Conservation (phyloP, 345 rosid genomes). For the Nasturtium officinale region DNA sequence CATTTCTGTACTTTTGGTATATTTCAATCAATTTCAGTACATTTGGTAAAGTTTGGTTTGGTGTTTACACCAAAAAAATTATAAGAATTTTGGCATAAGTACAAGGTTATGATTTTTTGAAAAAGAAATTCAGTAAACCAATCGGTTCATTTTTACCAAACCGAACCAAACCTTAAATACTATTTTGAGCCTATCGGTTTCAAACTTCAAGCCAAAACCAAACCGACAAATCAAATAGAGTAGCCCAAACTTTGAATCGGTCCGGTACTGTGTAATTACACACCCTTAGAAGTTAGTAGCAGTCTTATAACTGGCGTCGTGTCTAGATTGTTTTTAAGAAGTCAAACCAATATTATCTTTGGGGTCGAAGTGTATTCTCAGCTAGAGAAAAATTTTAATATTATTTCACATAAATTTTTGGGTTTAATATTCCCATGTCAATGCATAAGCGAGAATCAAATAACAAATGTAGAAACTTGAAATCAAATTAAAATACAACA, state of each 20-base stretch:
- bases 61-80: neutral
- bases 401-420: neutral
- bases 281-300: neutral
- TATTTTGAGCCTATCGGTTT: no score
- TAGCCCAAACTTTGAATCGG: no score
- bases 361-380: neutral
- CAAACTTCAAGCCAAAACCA: neutral
- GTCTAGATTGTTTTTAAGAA: neutral
- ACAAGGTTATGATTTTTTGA: no score
- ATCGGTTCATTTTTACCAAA: neutral
- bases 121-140: no score
- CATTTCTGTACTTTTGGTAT: no score
- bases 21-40: no score
- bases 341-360: neutral
- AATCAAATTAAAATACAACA: conserved; percentile 11
- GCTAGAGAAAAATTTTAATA: no score
- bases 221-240: no score
- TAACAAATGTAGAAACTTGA: conserved; percentile 3
- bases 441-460: neutral
- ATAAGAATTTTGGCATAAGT: neutral
- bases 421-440: conserved; percentile 1
- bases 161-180: neutral
- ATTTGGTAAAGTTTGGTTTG: neutral
- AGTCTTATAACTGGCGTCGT: neutral
- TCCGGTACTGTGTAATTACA: no score